Conservation (phyloP, 768 basidiomycete genomes). For the Dictyophora rubrovolvata region DNA sequence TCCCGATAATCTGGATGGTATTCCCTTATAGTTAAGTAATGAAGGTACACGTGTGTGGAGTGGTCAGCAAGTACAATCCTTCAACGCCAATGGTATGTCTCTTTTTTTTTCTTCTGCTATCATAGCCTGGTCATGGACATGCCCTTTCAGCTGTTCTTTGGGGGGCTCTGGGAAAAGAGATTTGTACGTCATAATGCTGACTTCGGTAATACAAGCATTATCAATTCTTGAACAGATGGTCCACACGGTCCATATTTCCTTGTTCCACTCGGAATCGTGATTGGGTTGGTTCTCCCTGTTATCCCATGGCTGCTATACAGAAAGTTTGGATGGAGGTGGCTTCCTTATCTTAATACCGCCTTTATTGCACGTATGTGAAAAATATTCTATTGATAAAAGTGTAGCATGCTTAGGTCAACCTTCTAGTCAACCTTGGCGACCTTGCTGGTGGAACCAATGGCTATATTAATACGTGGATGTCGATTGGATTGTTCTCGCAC, state of each 20-base stretch:
- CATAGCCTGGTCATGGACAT: background rate
- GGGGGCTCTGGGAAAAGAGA: background rate
- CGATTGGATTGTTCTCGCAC: constrained; percentile 49
- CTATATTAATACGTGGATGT: constrained; percentile 32
- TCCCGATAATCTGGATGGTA: background rate
- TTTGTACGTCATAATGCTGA: background rate
- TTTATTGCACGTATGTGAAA: background rate
- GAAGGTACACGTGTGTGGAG: background rate
- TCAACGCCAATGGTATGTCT: background rate
- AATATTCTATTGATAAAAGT: constrained; percentile 13
- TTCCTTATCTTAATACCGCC: background rate
- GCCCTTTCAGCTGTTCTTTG: background rate
- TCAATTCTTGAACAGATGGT: constrained; percentile 21
- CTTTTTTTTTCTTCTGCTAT: background rate
- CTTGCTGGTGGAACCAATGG: constrained; percentile 44
- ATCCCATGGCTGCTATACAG: constrained; percentile 46
- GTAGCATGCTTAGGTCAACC: constrained; percentile 24
- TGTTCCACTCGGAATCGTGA: constrained; percentile 41
- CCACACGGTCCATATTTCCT: constrained; percentile 44
- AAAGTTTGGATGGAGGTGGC: constrained; percentile 21
- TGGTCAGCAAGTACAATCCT: background rate
- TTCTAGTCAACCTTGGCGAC: constrained; percentile 2
- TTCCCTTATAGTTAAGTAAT: background rate
- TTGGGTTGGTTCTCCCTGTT: constrained; percentile 41
- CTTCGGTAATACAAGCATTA: background rate